Evolutionary conservation across 2,329 filamentous ascomycete genomes (phyloP), one percentile per base, ranked within the genome.

Genomic region (Incumbomyces delicatus): DNA sequence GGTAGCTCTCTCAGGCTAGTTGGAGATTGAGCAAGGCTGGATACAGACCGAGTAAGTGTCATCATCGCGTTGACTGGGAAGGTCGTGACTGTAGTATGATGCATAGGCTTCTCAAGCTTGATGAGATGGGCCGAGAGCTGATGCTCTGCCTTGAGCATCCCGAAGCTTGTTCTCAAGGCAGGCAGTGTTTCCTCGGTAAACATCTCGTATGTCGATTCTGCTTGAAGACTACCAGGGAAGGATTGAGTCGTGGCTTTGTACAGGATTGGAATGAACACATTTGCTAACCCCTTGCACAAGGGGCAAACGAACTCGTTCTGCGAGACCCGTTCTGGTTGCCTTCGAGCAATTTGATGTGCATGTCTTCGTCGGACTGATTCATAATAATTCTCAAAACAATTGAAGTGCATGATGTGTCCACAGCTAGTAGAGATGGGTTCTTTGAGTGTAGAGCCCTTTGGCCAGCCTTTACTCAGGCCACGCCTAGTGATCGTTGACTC

Each of bases 391-490:
- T 95, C 88, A 61, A 98, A 98, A 66, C 92, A 98, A 56, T 78
- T 81, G 63, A 86, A 96, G 64, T 98, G 92, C 92, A 98, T 98
- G 60, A 98, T 94, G 63, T 98, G 92, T 2, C 92, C 92, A 64
- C 92, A 98, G 8, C 90, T 87, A 31, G 85, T 86, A 10, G 89
- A 86, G 1, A 96, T 83, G 0, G 90, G 85, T 0, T 89, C 92
- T 14, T 77, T 72, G 22, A 76, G 73, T 30, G 80, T 80, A 34
- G 80, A 73, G 8, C 75, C 71, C 6, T 80, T 73, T 2, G 87
- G 83, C 60, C 94, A 98, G 0, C 92, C 92, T 64, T 89, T 94
- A 29, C 90, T 89, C 40, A 98, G 77, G 5, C 81, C 81, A 65
- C 94, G 85, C 41, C 85, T 79, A 62, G 94, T 87, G 3, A 79